Percentiles rank a stretch among this genome's conserved stretches.
phyloP scores from a whole-genome alignment of 108 stramenopile genomes.

The Nitzschia sp. region DNA sequence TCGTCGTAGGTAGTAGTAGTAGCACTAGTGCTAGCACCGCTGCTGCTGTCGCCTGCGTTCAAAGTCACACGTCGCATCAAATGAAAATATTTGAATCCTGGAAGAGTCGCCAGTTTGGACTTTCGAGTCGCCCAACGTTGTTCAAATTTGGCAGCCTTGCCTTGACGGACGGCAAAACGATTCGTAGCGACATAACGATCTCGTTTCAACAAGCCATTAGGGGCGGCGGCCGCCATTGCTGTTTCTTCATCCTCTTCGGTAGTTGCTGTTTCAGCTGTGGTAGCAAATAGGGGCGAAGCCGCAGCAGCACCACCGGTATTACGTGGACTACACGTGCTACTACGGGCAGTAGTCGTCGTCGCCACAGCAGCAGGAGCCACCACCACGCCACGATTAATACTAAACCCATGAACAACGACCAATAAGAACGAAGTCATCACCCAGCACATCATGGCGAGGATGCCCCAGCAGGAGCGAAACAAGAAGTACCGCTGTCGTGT shows the following conservation, averaged over 20 bases:
- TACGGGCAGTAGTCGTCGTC: no score
- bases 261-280: background rate
- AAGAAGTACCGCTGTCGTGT: no score
- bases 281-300: background rate
- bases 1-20: slow-evolving; percentile 28
- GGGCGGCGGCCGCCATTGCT: no score
- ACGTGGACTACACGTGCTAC: no score
- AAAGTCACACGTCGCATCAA: slow-evolving; percentile 73
- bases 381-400: no score
- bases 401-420: no score
- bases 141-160: slow-evolving; percentile 78
- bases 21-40: background rate
- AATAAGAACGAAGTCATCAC: no score
- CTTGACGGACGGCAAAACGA: slow-evolving; percentile 79
- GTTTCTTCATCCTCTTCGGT: background rate
- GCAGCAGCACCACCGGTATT: no score
- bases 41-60: slow-evolving; percentile 41
- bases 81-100: slow-evolving; percentile 89
- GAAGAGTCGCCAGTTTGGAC: slow-evolving; percentile 63
- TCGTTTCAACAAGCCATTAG: slow-evolving; percentile 51
- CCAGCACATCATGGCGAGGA: no score
- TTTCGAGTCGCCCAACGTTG: slow-evolving; percentile 89
- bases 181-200: slow-evolving; percentile 87
- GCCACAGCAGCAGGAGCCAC: no score
- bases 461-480: no score